Evolutionary conservation across 768 basidiomycete species (phyloP).

Genomic region (Russula dissimulans): DNA sequence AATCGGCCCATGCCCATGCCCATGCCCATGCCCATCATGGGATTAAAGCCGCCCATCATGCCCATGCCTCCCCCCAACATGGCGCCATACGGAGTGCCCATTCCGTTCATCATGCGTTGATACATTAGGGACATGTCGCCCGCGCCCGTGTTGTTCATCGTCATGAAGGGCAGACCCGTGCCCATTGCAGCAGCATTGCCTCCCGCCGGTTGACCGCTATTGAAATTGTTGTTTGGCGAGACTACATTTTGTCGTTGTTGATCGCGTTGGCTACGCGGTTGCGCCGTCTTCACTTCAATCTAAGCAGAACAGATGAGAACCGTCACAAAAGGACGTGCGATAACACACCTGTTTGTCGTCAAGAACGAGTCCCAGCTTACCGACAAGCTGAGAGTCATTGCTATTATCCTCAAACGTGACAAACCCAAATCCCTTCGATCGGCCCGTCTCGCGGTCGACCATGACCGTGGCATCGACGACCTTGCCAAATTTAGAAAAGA

Average conservation of each 20-base stretch:
- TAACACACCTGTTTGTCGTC: conserved; percentile 84
- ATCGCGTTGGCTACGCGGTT: conserved; percentile 78
- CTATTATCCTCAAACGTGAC: conserved; percentile 92
- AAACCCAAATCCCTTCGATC: conserved; percentile 97
- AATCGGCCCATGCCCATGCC: conserved; percentile 32
- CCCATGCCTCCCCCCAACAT: conserved; percentile 31
- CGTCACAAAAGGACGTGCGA: background rate
- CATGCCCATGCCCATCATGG: conserved; percentile 28
- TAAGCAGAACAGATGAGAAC: conserved; percentile 24
- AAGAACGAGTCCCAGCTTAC: conserved; percentile 67
- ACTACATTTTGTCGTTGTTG: conserved; percentile 32
- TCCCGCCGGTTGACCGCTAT: conserved; percentile 23
- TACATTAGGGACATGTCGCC: conserved; percentile 46
- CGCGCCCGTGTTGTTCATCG: conserved; percentile 21
- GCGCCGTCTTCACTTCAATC: conserved; percentile 97
- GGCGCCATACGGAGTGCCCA: conserved; percentile 38
- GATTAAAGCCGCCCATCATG: conserved; percentile 19
- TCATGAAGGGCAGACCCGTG: conserved; percentile 34
- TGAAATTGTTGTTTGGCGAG: conserved; percentile 18
- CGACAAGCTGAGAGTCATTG: conserved; percentile 82
- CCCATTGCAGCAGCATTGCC: conserved; percentile 24
- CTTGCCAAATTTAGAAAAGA: conserved; percentile 89
- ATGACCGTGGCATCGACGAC: conserved; percentile 98
- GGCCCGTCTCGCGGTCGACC: conserved; percentile 91
- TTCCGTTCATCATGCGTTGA: conserved; percentile 90